Evolutionary conservation across 805 yeast species (phyloP).

Genomic region (Scheffersomyces ergatensis): DNA sequence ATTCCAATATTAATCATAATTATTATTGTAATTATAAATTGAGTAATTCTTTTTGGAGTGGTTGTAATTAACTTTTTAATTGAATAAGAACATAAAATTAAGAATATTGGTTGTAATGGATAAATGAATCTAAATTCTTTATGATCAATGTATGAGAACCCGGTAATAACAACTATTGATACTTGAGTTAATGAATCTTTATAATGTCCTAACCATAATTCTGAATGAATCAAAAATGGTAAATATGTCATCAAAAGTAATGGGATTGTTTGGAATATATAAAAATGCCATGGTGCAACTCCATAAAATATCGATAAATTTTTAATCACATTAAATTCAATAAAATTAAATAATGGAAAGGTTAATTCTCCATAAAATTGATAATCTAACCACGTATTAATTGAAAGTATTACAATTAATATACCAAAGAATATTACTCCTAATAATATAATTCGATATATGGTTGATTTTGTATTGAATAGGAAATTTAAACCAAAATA

Average conservation of each 20-base stretch:
- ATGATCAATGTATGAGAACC: conserved; percentile 70
- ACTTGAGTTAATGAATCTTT: conserved; percentile 17
- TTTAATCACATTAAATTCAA: conserved; percentile 74
- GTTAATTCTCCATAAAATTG: conserved; percentile 54
- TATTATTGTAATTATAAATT: conserved; percentile 11
- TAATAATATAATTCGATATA: conserved; percentile 16
- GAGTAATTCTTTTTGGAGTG: neutral
- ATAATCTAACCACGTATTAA: conserved; percentile 52
- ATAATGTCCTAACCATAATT: conserved; percentile 8
- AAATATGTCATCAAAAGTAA: conserved; percentile 62
- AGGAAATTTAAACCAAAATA: conserved; percentile 46
- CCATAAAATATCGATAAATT: conserved; percentile 85
- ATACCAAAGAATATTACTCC: conserved; percentile 11
- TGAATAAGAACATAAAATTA: conserved; percentile 49
- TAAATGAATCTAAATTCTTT: conserved; percentile 90
- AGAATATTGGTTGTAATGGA: conserved; percentile 76
- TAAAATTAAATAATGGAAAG: conserved; percentile 66
- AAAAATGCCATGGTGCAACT: conserved; percentile 78
- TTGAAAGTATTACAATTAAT: conserved; percentile 22
- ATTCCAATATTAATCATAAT: conserved; percentile 35
- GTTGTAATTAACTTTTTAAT: conserved; percentile 8
- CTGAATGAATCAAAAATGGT: conserved; percentile 50
- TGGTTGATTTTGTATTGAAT: neutral
- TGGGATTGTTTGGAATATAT: conserved; percentile 80
- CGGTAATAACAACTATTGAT: conserved; percentile 42